Evolutionary conservation across 192 early-diverging fungal genomes (phyloP).

Genomic region (Gryganskiella cystojenkinii): DNA sequence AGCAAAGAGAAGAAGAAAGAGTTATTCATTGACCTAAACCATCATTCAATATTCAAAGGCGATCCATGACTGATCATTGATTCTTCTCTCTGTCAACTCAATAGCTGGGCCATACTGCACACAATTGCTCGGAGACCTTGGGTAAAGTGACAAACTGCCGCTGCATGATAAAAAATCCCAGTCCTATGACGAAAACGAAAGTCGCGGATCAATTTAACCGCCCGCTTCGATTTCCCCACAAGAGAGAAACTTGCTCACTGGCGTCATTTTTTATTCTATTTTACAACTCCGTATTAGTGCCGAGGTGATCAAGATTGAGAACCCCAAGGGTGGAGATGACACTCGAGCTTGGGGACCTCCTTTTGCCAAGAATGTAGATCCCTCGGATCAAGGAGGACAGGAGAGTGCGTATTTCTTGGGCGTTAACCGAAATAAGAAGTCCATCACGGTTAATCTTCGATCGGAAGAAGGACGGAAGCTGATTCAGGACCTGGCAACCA

Average conservation of each 20-base stretch:
- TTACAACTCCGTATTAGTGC: slow-evolving; percentile 60
- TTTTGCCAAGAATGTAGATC: slow-evolving; percentile 44
- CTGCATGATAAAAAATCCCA: neutral
- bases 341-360: slow-evolving; percentile 88
- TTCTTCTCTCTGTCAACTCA: neutral
- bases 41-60: neutral
- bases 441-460: slow-evolving; percentile 88
- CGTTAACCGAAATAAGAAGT: slow-evolving; percentile 93
- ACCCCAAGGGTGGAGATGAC: slow-evolving; percentile 83
- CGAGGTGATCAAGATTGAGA: slow-evolving; percentile 90
- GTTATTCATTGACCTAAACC: neutral
- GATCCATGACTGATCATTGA: neutral
- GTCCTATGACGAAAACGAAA: neutral
- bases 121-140: slow-evolving; percentile 78
- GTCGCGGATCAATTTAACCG: too few species aligned
- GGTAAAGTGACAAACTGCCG: slow-evolving; percentile 36
- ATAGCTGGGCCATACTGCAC: slow-evolving; percentile 81
- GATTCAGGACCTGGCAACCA: slow-evolving; percentile 69
- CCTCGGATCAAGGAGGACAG: slow-evolving; percentile 10
- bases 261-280: neutral
- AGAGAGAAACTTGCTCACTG: neutral
- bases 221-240: neutral
- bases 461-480: slow-evolving; percentile 65
- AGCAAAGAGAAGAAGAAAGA: too few species aligned
- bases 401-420: slow-evolving; percentile 91